Evolutionary conservation across 2,329 filamentous ascomycete genomes (phyloP).

Genomic region (Paraconiothyrium brasiliense): DNA sequence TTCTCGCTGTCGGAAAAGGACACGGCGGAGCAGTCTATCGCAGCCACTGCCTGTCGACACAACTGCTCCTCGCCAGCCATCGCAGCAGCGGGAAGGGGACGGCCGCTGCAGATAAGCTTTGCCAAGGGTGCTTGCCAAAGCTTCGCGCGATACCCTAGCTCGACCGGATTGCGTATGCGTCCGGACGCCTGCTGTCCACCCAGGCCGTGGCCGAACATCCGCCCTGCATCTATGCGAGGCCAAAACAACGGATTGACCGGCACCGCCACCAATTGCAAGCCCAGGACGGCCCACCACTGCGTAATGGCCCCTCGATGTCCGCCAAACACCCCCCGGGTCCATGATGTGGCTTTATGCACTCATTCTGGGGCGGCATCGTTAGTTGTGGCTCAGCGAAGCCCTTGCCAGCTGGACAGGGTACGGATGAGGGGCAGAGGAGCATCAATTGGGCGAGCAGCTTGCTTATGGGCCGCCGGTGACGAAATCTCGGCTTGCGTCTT

Average conservation of each 20-base stretch:
- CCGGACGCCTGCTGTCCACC: constrained; percentile 21
- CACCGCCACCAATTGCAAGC: constrained; percentile 27
- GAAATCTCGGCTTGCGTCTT: constrained; percentile 13
- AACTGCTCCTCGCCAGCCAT: not conserved
- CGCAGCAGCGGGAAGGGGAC: not conserved
- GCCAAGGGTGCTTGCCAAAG: constrained; percentile 39
- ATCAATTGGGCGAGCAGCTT: constrained; percentile 12
- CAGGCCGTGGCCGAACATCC: constrained; percentile 5
- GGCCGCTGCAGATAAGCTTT: constrained; percentile 34
- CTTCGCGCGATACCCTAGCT: constrained; percentile 17
- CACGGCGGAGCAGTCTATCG: too few relatives aligned
- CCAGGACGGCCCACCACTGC: constrained; percentile 17
- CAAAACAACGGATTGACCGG: not conserved
- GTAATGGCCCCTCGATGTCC: constrained; percentile 22
- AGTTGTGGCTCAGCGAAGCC: constrained; percentile 24
- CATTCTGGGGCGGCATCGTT: not conserved
- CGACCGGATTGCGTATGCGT: constrained; percentile 37
- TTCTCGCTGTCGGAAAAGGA: too few relatives aligned
- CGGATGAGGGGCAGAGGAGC: constrained; percentile 29
- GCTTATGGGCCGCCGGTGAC: constrained; percentile 14
- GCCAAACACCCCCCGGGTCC: constrained; percentile 15
- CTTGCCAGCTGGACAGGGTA: constrained; percentile 25
- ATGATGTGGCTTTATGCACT: constrained; percentile 18
- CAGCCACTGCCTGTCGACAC: too few relatives aligned
- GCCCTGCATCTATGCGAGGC: constrained; percentile 5